Evolutionary conservation across 1,139 yeast species (phyloP).

Genomic region (Wickerhamomyces sp.): DNA sequence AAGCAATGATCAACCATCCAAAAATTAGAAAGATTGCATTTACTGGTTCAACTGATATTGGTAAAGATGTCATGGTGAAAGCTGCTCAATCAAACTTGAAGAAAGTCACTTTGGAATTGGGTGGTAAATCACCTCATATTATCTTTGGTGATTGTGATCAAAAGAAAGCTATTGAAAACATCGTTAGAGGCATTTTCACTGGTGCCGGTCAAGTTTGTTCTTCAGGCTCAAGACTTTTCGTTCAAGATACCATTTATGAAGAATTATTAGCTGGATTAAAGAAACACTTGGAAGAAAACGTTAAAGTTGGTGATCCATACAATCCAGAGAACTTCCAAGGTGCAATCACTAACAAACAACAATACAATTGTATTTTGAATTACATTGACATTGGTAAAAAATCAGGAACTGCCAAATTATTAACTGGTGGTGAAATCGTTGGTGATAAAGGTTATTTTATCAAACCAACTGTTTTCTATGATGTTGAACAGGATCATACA

Average conservation of each 20-base stretch:
- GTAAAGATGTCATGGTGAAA: slow-evolving; percentile 63
- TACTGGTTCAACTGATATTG: slow-evolving; percentile 79
- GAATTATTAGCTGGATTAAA: slow-evolving; percentile 55
- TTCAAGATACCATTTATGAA: slow-evolving; percentile 72
- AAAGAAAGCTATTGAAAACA: slow-evolving; percentile 54
- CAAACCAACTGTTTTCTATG: slow-evolving; percentile 64
- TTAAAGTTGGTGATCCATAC: slow-evolving; percentile 73
- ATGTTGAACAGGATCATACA: slow-evolving; percentile 44
- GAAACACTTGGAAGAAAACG: slow-evolving; percentile 42
- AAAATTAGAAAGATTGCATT: slow-evolving; percentile 73
- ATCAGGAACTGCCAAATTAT: slow-evolving; percentile 66
- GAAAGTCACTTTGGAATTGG: slow-evolving; percentile 78
- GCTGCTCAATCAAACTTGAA: slow-evolving; percentile 66
- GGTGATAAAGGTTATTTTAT: slow-evolving; percentile 61
- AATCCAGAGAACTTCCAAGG: slow-evolving; percentile 63
- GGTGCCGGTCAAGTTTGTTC: slow-evolving; percentile 88
- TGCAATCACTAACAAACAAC: slow-evolving; percentile 66
- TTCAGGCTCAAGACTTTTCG: slow-evolving; percentile 78
- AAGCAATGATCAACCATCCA: slow-evolving; percentile 64
- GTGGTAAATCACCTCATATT: slow-evolving; percentile 81
- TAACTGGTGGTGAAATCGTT: slow-evolving; percentile 65
- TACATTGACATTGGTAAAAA: slow-evolving; percentile 67
- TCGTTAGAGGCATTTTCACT: slow-evolving; percentile 60
- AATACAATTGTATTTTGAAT: slow-evolving; percentile 64
- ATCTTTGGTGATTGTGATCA: slow-evolving; percentile 71